Conservation (phyloP, 441 rosid genomes). For the Mallotus repandus region DNA sequence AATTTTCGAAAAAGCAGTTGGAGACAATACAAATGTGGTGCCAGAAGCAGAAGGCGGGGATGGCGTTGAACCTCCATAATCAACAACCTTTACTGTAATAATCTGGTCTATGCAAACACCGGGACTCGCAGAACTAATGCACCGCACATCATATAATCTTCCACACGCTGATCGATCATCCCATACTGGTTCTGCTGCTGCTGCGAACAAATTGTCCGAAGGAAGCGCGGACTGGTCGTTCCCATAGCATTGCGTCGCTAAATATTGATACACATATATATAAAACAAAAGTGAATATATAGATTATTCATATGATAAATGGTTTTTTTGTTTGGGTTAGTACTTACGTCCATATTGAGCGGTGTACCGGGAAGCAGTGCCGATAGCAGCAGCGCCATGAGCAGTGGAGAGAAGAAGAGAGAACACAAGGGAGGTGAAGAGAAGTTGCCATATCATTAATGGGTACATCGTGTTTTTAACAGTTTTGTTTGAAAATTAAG, state of each 20-base stretch:
- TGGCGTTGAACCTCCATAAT: constrained; percentile 27
- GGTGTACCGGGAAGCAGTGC: constrained; percentile 47
- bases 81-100: constrained; percentile 54
- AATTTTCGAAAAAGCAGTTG: constrained; percentile 43
- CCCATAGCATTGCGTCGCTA: constrained; percentile 47
- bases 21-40: constrained; percentile 51
- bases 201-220: constrained; percentile 51
- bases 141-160: constrained; percentile 55
- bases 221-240: constrained; percentile 50
- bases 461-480: no score
- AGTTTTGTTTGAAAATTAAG: no score
- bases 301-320: no score
- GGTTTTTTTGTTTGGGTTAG: background rate
- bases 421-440: constrained; percentile 5
- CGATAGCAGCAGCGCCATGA: constrained; percentile 34
- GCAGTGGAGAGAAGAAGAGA: constrained; percentile 14
- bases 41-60: constrained; percentile 26
- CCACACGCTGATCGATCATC: constrained; percentile 71
- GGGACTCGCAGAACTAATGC: constrained; percentile 48
- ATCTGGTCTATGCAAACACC: constrained; percentile 38
- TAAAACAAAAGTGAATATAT: no score
- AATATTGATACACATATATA: background rate
- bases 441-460: background rate
- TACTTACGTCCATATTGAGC: constrained; percentile 61
- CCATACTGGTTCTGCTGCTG: constrained; percentile 72